Percentiles rank a stretch among this genome's conserved stretches.
These are phyloP conservation scores for Chloranthus sessilifolius DNA, from an alignment of 164 flowering plant genomes.

Conservation along the genomic window DNA sequence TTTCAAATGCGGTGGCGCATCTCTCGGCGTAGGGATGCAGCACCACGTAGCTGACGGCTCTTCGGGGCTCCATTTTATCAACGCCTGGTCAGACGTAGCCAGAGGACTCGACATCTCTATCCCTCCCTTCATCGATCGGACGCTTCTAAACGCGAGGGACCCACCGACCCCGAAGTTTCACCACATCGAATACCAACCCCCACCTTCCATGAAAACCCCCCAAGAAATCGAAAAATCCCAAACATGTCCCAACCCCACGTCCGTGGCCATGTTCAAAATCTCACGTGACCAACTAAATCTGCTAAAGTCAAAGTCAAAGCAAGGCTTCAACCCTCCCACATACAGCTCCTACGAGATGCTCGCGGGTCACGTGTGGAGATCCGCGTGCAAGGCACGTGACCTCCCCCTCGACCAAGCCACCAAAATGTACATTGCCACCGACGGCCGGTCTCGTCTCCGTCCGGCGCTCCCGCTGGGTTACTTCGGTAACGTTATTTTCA, in stretches of 20 bases:
- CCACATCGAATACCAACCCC: conserved; percentile 60
- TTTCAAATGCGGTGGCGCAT: conserved; percentile 24
- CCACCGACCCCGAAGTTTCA: conserved; percentile 50
- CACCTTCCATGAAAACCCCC: conserved; percentile 34
- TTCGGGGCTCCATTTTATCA: conserved; percentile 57
- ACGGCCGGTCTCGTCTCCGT: conserved; percentile 16
- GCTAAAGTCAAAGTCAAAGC: conserved; percentile 42
- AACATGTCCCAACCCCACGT: conserved; percentile 5
- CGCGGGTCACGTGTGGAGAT: conserved; percentile 34
- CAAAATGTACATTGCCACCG: conserved; percentile 9
- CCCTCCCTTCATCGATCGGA: conserved; percentile 61
- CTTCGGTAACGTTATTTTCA: conserved; percentile 26
- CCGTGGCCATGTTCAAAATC: conserved; percentile 37
- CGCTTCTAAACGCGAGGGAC: conserved; percentile 46
- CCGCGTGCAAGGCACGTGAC: conserved; percentile 27
- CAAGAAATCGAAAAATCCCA: too few relatives aligned
- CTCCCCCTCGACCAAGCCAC: conserved; percentile 16
- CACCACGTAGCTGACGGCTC: conserved; percentile 68
- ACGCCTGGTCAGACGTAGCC: conserved; percentile 65
- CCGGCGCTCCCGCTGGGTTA: conserved; percentile 24
- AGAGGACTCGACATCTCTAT: conserved; percentile 45
- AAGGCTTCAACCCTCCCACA: conserved; percentile 24
- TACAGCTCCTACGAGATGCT: conserved; percentile 29
- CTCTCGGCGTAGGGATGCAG: conserved; percentile 53
- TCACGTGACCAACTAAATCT: conserved; percentile 34